Base-by-base conservation (phyloP, 139 green algal species). In the Marvania coccoides region DNA sequence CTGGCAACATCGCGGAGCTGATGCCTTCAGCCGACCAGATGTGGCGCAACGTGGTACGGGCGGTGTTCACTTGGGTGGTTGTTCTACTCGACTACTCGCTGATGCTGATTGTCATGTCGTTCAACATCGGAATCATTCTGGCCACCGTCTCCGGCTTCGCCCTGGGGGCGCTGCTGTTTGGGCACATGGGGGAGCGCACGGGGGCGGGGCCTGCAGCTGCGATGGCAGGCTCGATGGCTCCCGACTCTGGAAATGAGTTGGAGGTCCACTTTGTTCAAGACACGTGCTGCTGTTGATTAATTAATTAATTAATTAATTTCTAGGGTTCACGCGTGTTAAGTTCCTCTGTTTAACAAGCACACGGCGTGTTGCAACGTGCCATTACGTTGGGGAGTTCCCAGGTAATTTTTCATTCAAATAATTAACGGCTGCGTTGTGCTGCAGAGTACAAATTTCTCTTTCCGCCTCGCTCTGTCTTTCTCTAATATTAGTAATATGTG, bases 21-120 rank as follows among this genome's bases (percentile, higher is more conserved):
- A 51, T 51, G 19, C 42, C 42, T 5, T 39, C 47, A 10, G 10
- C 5, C 3, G 14, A n/a, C 39, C 58, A 69, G 67, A 45, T 67
- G 34, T 13, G 35, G 2, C 67, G 71, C 29, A 78, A 78, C 36
- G 57, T 39, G 7, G 35, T 69, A 14, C 71, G 71, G 5, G 42
- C 57, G 14, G 3, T 24, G 13, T 47, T 78, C 46, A 70, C 71
- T 2, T 26, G 34, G 3, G 58, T 67, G 2, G 29, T 56, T 3
- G 65, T 78, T 1, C 61, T 72, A 30, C 59, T 78, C 36, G 71
- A 78, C 29, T 73, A 70, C 47, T 58, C 64, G 36, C 64, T 78
- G 26, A 84, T 84, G 77, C 65, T 84, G 19, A 72, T 81, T 12
- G 79, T 73, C 4, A 79, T 85, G 72, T 73, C 61, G 12, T 84